Percentiles rank a stretch among this genome's conserved stretches.
Evolutionary conservation across 148 eudicot species (phyloP).

Genomic region (Simmondsia chinensis): DNA sequence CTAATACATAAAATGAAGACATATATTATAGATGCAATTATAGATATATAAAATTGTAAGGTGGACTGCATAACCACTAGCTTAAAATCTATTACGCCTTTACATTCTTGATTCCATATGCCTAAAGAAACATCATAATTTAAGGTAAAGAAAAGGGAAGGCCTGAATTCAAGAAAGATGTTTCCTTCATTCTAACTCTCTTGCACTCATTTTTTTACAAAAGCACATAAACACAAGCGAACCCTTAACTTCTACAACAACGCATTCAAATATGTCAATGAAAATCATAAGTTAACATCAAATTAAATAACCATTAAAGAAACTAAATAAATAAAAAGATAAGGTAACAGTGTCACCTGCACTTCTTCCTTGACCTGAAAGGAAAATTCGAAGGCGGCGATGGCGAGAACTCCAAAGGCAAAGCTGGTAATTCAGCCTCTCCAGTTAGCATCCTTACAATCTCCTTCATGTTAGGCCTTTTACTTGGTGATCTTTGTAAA

Average conservation of each 20-base stretch:
- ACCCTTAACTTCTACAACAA: slow-evolving; percentile 23
- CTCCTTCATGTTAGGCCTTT: slow-evolving; percentile 76
- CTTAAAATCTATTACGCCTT: slow-evolving; percentile 9
- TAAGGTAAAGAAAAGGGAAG: slow-evolving; percentile 9
- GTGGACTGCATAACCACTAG: too few species aligned
- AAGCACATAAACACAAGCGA: too few species aligned
- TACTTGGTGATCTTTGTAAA: slow-evolving; percentile 63
- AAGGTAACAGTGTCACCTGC: slow-evolving; percentile 46
- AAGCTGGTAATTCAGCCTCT: slow-evolving; percentile 64
- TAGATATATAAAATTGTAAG: too few species aligned
- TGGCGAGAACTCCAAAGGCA: slow-evolving; percentile 95
- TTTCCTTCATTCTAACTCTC: slow-evolving; percentile 8
- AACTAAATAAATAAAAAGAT: background rate
- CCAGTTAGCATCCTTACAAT: slow-evolving; percentile 78
- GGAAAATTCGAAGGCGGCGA: slow-evolving; percentile 86
- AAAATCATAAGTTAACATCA: slow-evolving; percentile 7
- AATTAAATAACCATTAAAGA: slow-evolving; percentile 7
- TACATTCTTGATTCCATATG: background rate
- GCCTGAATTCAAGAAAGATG: slow-evolving; percentile 16
- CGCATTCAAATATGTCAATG: slow-evolving; percentile 13
- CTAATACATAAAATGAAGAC: too few species aligned
- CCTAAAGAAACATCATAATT: slow-evolving; percentile 3
- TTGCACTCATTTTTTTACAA: slow-evolving; percentile 6
- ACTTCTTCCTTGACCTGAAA: slow-evolving; percentile 70
- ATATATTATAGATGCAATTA: too few species aligned